Base-by-base conservation (phyloP, 2,329 filamentous ascomycete species). In the Knufia fluminis region DNA sequence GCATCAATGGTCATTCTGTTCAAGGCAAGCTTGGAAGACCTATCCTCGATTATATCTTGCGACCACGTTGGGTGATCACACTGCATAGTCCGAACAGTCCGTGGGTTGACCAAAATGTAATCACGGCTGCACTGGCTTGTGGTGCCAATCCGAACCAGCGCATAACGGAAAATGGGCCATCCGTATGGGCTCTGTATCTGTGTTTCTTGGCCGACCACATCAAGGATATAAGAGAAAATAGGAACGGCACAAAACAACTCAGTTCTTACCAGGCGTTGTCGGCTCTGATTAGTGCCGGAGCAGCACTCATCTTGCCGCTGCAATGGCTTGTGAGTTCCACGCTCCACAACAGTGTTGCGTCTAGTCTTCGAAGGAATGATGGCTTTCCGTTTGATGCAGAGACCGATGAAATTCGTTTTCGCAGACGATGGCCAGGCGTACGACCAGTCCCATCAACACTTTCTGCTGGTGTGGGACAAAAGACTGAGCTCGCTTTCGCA, bases 251-350 rank as follows among this genome's bases (percentile, higher is more conserved):
- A 40, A 9, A 12, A 12, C 38, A 40, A 22, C 4, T 22, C 22
- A 12, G 8, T 17, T 40, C 4, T 4, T 3, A 17, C 14, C 14
- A 40, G 22, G 38, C 38, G 22, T 22, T 40, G 17, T 20, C 9
- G 19, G 10, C 17, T 17, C 41, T 44, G n/a, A n/a, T 44, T 7
- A 44, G 10, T 6, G 20, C 19, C n/a, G 41, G 41, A 3, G 41
- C 41, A 10, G 41, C 19, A 44, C 22, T 22, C 6, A 32, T 44
- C 19, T 48, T 49, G 45, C 54, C 54, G 46, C 49, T 41, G 44
- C 38, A 45, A 48, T 56, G 54, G 52, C 26, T 28, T 28, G 26
- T 12, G 6, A 6, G 6, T 28, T 12, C 26, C 26, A 12, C 26
- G n/a, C n/a, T n/a, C n/a, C n/a, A n/a, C n/a, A n/a, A n/a, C n/a